Conservation (phyloP, 176 grass and related monocot genomes). For the Secale cereale region DNA sequence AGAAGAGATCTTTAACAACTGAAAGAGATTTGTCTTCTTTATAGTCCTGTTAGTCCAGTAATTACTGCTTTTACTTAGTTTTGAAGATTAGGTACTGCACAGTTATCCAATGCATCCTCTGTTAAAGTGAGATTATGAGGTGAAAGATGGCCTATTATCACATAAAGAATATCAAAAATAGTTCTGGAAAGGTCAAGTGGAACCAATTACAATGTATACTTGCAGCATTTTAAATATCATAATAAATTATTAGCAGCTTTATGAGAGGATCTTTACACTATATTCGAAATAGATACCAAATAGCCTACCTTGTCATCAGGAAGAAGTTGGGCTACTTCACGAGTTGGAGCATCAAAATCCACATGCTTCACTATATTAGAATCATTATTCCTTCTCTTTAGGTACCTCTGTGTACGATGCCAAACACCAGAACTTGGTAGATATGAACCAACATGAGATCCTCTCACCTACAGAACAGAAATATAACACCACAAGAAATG, state of each 20-base stretch:
- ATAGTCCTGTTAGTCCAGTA: background rate
- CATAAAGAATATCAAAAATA: background rate
- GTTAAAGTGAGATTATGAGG: background rate
- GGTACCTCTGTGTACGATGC: conserved; percentile 86
- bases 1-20: background rate
- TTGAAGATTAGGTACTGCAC: background rate
- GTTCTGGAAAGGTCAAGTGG: background rate
- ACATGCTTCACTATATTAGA: conserved; percentile 77
- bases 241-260: background rate
- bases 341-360: conserved; percentile 97
- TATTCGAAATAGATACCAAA: background rate
- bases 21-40: background rate
- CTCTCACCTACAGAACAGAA: conserved; percentile 70
- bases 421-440: conserved; percentile 97
- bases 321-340: conserved; percentile 75
- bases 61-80: background rate
- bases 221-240: background rate
- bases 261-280: background rate
- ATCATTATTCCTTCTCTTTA: conserved; percentile 68
- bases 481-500: conserved; percentile 11
- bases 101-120: background rate
- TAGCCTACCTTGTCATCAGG: conserved; percentile 83
- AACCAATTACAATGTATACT: conserved; percentile 11
- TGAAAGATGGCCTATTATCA: background rate
- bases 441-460: conserved; percentile 97